Evolutionary conservation across 208 protist genomes (phyloP).

Genomic region (Strigomonas galati): DNA sequence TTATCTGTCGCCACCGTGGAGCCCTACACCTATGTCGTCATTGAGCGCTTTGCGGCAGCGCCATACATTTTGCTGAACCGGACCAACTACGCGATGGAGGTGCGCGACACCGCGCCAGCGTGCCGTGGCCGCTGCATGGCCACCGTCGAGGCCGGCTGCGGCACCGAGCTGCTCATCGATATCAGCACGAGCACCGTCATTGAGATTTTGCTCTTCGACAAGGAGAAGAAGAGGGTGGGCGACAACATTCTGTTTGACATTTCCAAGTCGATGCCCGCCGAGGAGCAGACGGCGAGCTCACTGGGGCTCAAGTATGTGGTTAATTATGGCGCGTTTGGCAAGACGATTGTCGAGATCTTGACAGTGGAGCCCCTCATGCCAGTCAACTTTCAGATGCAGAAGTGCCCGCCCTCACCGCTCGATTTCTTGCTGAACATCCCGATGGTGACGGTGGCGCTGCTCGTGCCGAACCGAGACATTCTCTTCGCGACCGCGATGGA

Average conservation of each 20-base stretch:
- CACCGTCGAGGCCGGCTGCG: conserved; percentile 41
- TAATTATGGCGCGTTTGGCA: conserved; percentile 46
- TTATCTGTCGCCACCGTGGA: conserved; percentile 55
- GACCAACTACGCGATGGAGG: conserved; percentile 37
- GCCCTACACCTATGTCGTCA: conserved; percentile 79
- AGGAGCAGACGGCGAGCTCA: conserved; percentile 22
- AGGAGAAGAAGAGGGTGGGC: not conserved
- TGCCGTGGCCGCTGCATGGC: conserved; percentile 52
- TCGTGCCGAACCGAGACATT: conserved; percentile 58
- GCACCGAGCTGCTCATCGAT: conserved; percentile 48
- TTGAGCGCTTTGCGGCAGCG: conserved; percentile 51
- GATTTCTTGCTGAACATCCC: conserved; percentile 60
- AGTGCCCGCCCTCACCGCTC: conserved; percentile 40
- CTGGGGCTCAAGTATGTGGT: conserved; percentile 44
- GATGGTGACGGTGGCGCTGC: conserved; percentile 59
- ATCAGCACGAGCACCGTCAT: conserved; percentile 36
- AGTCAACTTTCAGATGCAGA: conserved; percentile 17
- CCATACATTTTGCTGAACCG: conserved; percentile 83
- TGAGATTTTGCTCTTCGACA: conserved; percentile 21
- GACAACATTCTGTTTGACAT: conserved; percentile 26
- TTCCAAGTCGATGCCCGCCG: conserved; percentile 26
- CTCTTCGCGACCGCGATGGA: conserved; percentile 68
- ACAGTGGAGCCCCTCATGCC: conserved; percentile 14
- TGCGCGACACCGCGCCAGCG: conserved; percentile 42
- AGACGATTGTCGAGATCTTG: conserved; percentile 61